Evolutionary conservation across 495 filamentous ascomycete genomes (phyloP), one percentile per base, ranked within the genome.

Genomic region (Penicillium macrosclerotiorum): DNA sequence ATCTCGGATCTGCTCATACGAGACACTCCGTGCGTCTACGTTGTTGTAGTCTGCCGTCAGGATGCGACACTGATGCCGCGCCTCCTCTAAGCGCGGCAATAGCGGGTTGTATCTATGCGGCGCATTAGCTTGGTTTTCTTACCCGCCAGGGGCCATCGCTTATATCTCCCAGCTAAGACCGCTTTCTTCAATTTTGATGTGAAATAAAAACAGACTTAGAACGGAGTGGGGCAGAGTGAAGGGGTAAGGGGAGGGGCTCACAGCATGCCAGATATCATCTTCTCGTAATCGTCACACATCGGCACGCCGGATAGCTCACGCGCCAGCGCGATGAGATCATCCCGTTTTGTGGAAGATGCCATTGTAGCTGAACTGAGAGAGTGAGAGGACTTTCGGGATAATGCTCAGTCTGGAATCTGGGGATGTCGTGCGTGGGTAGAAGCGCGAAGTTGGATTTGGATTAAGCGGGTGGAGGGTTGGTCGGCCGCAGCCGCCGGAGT

Each of bases 241-340:
- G 30, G 18, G 6, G 9, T 24, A 11, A 6, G 11, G 8, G 23
- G 23, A 16, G 5, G 1, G 3, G 55, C 60, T 29, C 54, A 76
- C 73, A 75, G 54, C 74, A 78, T 76, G 1, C 75, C 74, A 0
- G 74, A 77, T 27, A 78, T 72, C 76, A 80, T 80, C 13, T 71
- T 67, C 51, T 78, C 75, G 39, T 76, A 78, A 31, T 78, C 71
- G 8, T 76, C 71, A 37, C 74, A 68, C 65, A 69, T 64, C 3
- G 70, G 70, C 0, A 73, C 54, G 23, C 71, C 49, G 27, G 57
- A 41, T 6, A 80, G 57, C 12, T 39, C 51, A 22, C 58, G 71
- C 13, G 77, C 71, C 20, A 69, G 49, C 27, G 63, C 67, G 36
- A 81, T 68, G 13, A 70, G 58, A n/a, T 72, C 69, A 3, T 62